Conservation (phyloP, 2,329 filamentous ascomycete genomes). For the Aspergillus bombycis region DNA sequence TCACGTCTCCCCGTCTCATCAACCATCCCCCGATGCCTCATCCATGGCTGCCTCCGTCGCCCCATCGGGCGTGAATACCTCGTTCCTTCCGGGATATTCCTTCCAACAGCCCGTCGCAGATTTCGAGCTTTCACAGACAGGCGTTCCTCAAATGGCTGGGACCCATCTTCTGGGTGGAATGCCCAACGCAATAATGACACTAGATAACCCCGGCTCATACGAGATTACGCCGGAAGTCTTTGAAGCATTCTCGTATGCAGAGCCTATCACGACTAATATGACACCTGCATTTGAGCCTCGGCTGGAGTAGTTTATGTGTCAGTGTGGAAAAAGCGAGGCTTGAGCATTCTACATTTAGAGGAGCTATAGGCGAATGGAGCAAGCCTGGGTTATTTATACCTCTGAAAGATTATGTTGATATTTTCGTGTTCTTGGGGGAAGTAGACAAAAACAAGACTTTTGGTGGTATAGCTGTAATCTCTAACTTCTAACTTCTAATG, state of each 20-base stretch:
- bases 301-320: constrained; percentile 21
- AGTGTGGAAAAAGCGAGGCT: neutral
- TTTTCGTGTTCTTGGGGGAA: neutral
- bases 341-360: neutral
- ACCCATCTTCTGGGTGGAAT: constrained; percentile 37
- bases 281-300: constrained; percentile 35
- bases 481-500: neutral
- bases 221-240: constrained; percentile 50
- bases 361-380: constrained; percentile 2
- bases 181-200: constrained; percentile 40
- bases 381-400: neutral
- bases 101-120: constrained; percentile 28
- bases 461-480: neutral
- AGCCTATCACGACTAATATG: constrained; percentile 49
- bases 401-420: neutral
- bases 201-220: constrained; percentile 41
- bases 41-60: constrained; percentile 20
- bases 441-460: neutral
- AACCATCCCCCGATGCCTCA: constrained; percentile 14
- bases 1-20: constrained; percentile 20
- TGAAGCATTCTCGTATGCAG: constrained; percentile 49
- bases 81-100: constrained; percentile 24
- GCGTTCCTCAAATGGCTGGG: constrained; percentile 29
- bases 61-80: constrained; percentile 15
- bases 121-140: constrained; percentile 28